phyloP scores from a whole-genome alignment of 257 asterid genomes.

The Mitragyna speciosa region DNA sequence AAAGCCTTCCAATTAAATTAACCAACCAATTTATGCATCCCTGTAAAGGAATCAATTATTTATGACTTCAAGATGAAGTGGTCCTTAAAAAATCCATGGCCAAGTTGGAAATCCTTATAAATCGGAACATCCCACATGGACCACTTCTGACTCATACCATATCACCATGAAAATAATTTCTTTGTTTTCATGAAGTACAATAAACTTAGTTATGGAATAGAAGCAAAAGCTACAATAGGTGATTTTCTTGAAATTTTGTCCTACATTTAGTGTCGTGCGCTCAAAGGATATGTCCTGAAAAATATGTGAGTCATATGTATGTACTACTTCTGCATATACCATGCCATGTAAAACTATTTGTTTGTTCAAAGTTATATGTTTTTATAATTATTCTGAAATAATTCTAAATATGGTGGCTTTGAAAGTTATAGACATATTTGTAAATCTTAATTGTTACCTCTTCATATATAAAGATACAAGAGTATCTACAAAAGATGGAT shows the following conservation, averaged over 20 bases:
- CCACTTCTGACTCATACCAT: conserved; percentile 2
- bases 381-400: neutral
- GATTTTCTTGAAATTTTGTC: neutral
- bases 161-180: neutral
- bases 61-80: conserved; percentile 3
- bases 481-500: too few species aligned
- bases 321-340: neutral
- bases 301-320: neutral
- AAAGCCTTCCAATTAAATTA: neutral
- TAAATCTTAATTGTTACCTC: too few species aligned
- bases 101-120: neutral
- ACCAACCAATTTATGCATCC: neutral
- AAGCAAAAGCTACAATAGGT: neutral
- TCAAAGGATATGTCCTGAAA: neutral
- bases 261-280: neutral
- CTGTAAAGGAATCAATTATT: neutral
- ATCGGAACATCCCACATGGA: conserved; percentile 14
- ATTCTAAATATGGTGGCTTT: too few species aligned
- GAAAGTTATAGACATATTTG: too few species aligned
- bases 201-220: neutral
- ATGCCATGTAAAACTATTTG: neutral
- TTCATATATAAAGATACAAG: too few species aligned
- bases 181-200: neutral
- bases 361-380: neutral
- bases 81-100: neutral